Percentiles rank a stretch among this genome's conserved stretches.
phyloP scores from a whole-genome alignment of 768 basidiomycete genomes.

The Lentinula edodes region DNA sequence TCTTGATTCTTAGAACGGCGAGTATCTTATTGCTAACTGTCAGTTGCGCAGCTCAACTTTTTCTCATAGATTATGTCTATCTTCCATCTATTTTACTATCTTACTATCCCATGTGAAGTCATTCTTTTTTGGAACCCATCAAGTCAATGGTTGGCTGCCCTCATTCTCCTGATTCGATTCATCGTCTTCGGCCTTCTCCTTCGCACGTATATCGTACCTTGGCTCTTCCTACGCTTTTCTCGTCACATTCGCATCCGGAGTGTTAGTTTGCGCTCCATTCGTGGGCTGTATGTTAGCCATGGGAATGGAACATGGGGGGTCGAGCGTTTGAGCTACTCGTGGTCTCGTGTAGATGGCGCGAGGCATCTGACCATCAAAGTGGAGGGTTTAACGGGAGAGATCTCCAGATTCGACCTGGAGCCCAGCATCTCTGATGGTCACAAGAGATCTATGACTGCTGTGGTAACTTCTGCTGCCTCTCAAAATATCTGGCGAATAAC shows the following conservation, averaged over 20 bases:
- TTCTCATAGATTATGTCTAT: background rate
- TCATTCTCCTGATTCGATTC: slow-evolving; percentile 41
- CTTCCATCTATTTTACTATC: background rate
- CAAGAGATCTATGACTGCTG: slow-evolving; percentile 38
- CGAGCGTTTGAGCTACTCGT: slow-evolving; percentile 68
- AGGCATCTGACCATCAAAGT: slow-evolving; percentile 59
- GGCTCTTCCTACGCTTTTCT: slow-evolving; percentile 54
- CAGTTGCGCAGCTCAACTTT: background rate
- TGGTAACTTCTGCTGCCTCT: slow-evolving; percentile 37
- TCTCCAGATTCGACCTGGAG: slow-evolving; percentile 17
- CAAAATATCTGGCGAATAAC: slow-evolving; percentile 31
- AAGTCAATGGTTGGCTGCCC: slow-evolving; percentile 29
- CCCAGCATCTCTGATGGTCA: slow-evolving; percentile 26
- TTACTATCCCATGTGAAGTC: background rate
- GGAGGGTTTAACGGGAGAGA: slow-evolving; percentile 51
- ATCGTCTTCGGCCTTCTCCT: slow-evolving; percentile 51
- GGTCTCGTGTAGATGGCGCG: slow-evolving; percentile 40
- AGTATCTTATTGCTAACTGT: background rate
- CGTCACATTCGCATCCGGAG: slow-evolving; percentile 63
- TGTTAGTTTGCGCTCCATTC: slow-evolving; percentile 72
- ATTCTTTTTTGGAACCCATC: slow-evolving; percentile 9
- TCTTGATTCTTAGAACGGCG: background rate
- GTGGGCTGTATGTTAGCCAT: slow-evolving; percentile 63
- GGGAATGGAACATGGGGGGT: slow-evolving; percentile 50
- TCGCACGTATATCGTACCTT: slow-evolving; percentile 64